Conservation (phyloP, 352 stramenopile genomes). For the Phytopythium kandeliae region DNA sequence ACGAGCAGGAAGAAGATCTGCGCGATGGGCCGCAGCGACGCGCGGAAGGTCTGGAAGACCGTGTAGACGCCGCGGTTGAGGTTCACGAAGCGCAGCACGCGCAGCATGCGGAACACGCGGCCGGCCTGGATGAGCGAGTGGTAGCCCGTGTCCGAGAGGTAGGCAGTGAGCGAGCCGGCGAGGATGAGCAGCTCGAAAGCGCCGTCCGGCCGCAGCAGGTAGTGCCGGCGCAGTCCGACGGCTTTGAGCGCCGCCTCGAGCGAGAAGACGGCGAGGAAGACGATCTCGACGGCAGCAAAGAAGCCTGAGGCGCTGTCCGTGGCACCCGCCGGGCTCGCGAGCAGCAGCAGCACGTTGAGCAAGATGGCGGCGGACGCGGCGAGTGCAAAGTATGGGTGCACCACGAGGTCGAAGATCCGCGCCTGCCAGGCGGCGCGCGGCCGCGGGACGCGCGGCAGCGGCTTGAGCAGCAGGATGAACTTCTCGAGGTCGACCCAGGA, state of each 20-base stretch:
- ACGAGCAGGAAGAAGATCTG: constrained; percentile 83
- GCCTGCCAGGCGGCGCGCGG: constrained; percentile 23
- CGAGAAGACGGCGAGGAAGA: constrained; percentile 61
- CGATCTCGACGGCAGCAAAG: constrained; percentile 59
- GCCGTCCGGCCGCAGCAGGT: constrained; percentile 43
- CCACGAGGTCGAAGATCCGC: constrained; percentile 49
- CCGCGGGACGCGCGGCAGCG: constrained; percentile 44
- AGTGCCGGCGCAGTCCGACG: constrained; percentile 57
- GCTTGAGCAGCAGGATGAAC: constrained; percentile 68
- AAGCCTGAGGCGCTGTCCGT: constrained; percentile 18
- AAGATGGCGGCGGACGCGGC: constrained; percentile 55
- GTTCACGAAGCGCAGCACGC: constrained; percentile 68
- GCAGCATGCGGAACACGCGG: constrained; percentile 72
- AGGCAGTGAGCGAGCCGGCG: constrained; percentile 51
- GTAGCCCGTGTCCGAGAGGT: constrained; percentile 55
- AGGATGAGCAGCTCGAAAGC: constrained; percentile 66
- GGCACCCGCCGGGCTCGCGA: constrained; percentile 43
- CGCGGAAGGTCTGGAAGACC: constrained; percentile 74
- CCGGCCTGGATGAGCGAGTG: constrained; percentile 65
- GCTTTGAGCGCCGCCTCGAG: constrained; percentile 50
- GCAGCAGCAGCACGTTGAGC: constrained; percentile 61
- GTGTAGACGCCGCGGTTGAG: constrained; percentile 67
- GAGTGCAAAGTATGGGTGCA: constrained; percentile 49
- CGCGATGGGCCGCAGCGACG: constrained; percentile 52
- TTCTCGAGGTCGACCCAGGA: constrained; percentile 79